Evolutionary conservation across 257 asterid genomes (phyloP), one percentile per base, ranked within the genome.

Genomic region (Fraxinus americana): DNA sequence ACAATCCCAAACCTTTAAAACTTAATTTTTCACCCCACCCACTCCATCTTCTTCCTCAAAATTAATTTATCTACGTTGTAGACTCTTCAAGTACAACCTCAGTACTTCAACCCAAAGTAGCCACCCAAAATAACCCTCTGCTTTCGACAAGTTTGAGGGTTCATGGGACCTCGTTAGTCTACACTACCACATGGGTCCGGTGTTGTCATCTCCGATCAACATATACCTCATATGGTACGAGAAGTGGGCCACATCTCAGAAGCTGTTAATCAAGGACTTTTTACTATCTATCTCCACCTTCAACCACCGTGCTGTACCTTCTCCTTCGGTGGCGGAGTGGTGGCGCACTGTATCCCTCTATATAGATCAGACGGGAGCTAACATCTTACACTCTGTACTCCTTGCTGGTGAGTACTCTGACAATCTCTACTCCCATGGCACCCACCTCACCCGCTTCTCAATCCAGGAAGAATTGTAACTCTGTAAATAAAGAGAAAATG

Each of bases 101-200:
- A 71, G 21, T 75, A 57, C 75, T 77, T 79, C 81, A 91, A 91
- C 77, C 97, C 94, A 30, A 77, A 80, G 73, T 81, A 90, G 0
- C 92, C 97, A 0, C 82, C 89, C 17, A 25, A 83, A 74, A 14
- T 77, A 88, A 17, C 78, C 91, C 25, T 50, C 94, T 30, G 27
- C 86, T 50, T 91, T 97, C n/a, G 86, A 92, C 48, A 92, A 80
- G 72, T 94, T 74, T 78, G 98, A 94, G 75, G 98, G 98, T 41
- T 94, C 98, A 0, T 94, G 97, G 8, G 66, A 92, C 70, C 83
- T 92, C 0, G 96, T 94, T 8, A 76, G 90, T 12, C 96, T 94
- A 73, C 96, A 94, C 0, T 94, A 94, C 91, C 98, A 94, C 85
- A 94, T 94, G 98, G 98, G 98, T 14, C 98, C 98, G 0, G 97